Evolutionary conservation across 192 early-diverging fungal species (phyloP).

Genomic region (Umbelopsis sp.): DNA sequence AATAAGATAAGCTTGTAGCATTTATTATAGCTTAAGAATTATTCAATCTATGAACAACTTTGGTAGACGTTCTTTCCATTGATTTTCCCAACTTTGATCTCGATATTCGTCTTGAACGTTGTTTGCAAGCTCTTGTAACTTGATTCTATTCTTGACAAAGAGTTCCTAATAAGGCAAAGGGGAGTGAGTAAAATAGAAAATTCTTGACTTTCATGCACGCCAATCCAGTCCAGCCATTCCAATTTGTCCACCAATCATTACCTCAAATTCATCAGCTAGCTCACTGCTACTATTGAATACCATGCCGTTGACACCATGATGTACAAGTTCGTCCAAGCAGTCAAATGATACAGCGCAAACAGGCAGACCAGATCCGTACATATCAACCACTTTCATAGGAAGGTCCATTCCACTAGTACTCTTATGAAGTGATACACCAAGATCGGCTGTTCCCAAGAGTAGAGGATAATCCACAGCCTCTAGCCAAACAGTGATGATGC

Average conservation of each 20-base stretch:
- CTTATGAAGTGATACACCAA: slow-evolving; percentile 91
- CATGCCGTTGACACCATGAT: slow-evolving; percentile 63
- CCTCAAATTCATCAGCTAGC: slow-evolving; percentile 66
- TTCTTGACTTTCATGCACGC: not conserved
- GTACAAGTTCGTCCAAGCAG: slow-evolving; percentile 72
- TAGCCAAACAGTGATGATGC: slow-evolving; percentile 83
- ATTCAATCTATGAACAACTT: slow-evolving; percentile 16
- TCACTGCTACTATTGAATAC: slow-evolving; percentile 60
- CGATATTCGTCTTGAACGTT: slow-evolving; percentile 18
- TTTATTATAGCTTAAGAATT: not conserved
- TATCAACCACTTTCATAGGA: slow-evolving; percentile 98
- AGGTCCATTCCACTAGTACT: slow-evolving; percentile 95
- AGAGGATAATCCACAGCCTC: slow-evolving; percentile 79
- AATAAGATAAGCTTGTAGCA: not conserved
- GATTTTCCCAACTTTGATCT: slow-evolving; percentile 23
- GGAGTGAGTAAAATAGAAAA: not conserved
- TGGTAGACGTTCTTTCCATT: slow-evolving; percentile 21
- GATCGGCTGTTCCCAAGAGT: slow-evolving; percentile 86
- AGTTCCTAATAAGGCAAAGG: slow-evolving; percentile 5
- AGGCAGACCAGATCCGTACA: slow-evolving; percentile 95
- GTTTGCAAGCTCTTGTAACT: slow-evolving; percentile 13
- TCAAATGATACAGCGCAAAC: slow-evolving; percentile 76
- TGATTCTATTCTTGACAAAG: slow-evolving; percentile 1
- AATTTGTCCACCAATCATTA: slow-evolving; percentile 33
- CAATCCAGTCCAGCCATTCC: not conserved